Percentiles rank a stretch among this genome's conserved stretches.
phyloP scores from a whole-genome alignment of 176 grass and related monocot genomes.

The Chloris gayana region DNA sequence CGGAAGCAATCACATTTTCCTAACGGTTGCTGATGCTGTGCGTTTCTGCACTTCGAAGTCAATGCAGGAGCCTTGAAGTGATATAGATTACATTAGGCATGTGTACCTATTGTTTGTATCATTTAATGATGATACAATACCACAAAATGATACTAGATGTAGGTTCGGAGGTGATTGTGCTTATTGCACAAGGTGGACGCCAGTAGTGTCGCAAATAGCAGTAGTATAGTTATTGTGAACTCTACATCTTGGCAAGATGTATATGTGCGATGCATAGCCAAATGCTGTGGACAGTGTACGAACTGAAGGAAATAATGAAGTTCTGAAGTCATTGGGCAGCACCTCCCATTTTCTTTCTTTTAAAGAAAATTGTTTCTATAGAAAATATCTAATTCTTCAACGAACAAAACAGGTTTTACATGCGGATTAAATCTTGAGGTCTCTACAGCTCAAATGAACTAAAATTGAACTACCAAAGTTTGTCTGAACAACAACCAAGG shows the following conservation, averaged over 20 bases:
- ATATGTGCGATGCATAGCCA: neutral
- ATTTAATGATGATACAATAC: neutral
- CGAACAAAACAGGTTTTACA: too few species aligned
- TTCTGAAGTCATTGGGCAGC: too few species aligned
- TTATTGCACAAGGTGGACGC: neutral
- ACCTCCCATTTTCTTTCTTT: too few species aligned
- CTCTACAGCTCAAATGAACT: too few species aligned
- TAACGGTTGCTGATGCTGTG: constrained; percentile 77
- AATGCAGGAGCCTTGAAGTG: constrained; percentile 54
- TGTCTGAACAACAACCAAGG: too few species aligned
- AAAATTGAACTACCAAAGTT: too few species aligned
- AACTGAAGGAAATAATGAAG: neutral
- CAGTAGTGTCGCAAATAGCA: neutral
- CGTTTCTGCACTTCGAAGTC: constrained; percentile 53
- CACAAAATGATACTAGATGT: too few species aligned
- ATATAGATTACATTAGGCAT: neutral
- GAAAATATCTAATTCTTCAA: too few species aligned
- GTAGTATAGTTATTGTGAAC: neutral
- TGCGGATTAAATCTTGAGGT: too few species aligned
- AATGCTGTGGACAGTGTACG: neutral
- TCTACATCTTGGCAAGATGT: neutral
- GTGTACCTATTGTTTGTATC: neutral
- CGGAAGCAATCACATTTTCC: constrained; percentile 71
- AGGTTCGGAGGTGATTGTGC: neutral
- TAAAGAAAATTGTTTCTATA: too few species aligned